Evolutionary conservation across 495 filamentous ascomycete genomes (phyloP).

Genomic region (Podospora fimiseda): DNA sequence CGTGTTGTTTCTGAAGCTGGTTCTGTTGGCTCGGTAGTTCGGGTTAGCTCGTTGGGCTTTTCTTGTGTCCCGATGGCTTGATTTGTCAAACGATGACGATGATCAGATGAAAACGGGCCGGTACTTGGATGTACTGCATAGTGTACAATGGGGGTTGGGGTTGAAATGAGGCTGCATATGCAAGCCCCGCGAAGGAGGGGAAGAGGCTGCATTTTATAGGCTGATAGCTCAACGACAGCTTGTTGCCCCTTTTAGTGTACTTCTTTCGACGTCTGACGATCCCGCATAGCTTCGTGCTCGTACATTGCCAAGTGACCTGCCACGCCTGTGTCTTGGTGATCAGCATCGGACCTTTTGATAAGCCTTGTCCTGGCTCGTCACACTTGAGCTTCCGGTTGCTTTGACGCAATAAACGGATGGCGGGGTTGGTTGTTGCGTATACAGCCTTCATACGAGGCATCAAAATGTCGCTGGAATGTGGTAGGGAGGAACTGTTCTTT

Average conservation of each 20-base stretch:
- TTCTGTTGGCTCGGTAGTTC: neutral
- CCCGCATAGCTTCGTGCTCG: too few species aligned
- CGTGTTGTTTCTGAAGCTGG: too few species aligned
- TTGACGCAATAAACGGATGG: neutral
- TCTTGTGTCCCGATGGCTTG: neutral
- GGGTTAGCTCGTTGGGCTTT: too few species aligned
- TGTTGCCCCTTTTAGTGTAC: neutral
- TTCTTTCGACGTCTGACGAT: too few species aligned
- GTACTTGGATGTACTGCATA: neutral
- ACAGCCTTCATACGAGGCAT: too few species aligned
- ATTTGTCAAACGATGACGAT: neutral
- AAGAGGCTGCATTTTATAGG: neutral
- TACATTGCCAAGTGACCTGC: neutral
- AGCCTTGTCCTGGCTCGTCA: neutral
- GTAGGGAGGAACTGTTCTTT: too few species aligned
- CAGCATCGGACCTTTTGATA: neutral
- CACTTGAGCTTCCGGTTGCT: neutral
- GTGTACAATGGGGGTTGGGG: neutral
- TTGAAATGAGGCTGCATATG: constrained; percentile 17
- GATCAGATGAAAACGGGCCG: neutral
- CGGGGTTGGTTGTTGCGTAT: neutral
- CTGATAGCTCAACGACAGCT: neutral
- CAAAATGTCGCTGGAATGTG: too few species aligned
- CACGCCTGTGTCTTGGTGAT: neutral
- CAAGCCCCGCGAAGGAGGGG: constrained; percentile 8